Base-by-base conservation (phyloP, 306 rosid genomes). In the Lupinus albus region DNA sequence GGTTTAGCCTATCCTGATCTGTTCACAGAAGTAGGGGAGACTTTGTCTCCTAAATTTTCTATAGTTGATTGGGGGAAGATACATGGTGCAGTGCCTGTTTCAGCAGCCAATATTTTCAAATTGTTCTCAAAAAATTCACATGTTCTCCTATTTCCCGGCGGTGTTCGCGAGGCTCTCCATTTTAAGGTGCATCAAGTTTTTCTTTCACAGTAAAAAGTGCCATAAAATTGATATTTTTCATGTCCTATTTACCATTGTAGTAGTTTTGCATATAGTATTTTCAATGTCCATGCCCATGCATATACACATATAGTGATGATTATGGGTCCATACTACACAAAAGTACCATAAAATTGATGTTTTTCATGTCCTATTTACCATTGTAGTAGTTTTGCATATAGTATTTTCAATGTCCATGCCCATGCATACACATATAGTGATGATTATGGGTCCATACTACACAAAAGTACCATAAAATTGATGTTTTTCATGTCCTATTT, bases 81-180 rank as follows among this genome's bases (percentile, higher is more conserved):
- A 70, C 86, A 85, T 64, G 99, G 99, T 0, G 96, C 80, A 5
- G 78, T 90, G 11, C 96, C 99, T 58, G 99, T 94, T 35, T 61
- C 96, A 17, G 83, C 83, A 18, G 79, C 72, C 86, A 80, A 83
- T 77, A 76, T 94, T 30, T 94, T 80, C 68, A 94, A 81, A 73
- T 72, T 82, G 63, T 86, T 94, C 44, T 79, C 88, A 30, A 67
- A 78, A 41, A 88, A 94, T 50, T 81, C 95, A 15, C 89, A 90
- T 64, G 88, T 86, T 78, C 97, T 94, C 33, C 85, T 94, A 52
- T 94, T 88, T 81, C 99, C 99, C 1, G 99, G 99, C 47, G 99
- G 99, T 58, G 90, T 88, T 1, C 96, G 97, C 0, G 99, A 94
- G 82, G 97, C 97, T 70, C 81, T 94, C 50, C 99, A 94, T 82